Evolutionary conservation across 257 asterid genomes (phyloP), one percentile per base, ranked within the genome.

Genomic region (Rauvolfia tetraphylla): DNA sequence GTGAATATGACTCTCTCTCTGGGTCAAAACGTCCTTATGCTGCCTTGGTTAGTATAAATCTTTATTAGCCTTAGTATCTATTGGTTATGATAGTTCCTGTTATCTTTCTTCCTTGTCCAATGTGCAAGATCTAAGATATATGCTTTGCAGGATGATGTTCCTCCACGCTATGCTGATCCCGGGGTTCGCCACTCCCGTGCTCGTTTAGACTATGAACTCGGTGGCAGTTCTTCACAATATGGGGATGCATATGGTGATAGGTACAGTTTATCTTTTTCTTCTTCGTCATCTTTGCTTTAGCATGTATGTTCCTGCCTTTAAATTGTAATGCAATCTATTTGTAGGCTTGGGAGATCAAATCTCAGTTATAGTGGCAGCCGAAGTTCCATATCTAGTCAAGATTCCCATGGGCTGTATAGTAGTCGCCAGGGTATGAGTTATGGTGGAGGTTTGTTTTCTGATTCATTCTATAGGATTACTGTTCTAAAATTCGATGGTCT

Each of bases 11-110:
- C 49, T 74, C 97, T 42, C 63, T 89, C 62, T 80, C 97, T 77
- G 99, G 99, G 56, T 89, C 99, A 75, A 95, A 95, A 83, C 98
- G 98, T 62, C 83, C 98, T 42, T 95, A 91, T 77, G 46, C 92
- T 76, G 82, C 95, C 38, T 46, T 95, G 96, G 98, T 86, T 56
- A 70, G 76, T 82, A 72, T 36, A 58, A 67, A 3, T 39, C 65
- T 54, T 76, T 44, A 14, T 34, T 59, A 4, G 51, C 46, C 53
- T 1, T 9, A 34, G 27, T 46, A 27, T 31, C 63, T 67, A 5
- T 39, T 53, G 49, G 44, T 51, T 54, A n/a, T 34, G 34, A 7
- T 56, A 23, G 12, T 71, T 36, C 27, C 27, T 3, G 51, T 11
- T 53, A 5, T 73, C 68, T 63, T 31, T 41, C 15, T 17, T 53